Conservation (phyloP, 2,329 filamentous ascomycete species). For the Alternaria ethzedia region DNA sequence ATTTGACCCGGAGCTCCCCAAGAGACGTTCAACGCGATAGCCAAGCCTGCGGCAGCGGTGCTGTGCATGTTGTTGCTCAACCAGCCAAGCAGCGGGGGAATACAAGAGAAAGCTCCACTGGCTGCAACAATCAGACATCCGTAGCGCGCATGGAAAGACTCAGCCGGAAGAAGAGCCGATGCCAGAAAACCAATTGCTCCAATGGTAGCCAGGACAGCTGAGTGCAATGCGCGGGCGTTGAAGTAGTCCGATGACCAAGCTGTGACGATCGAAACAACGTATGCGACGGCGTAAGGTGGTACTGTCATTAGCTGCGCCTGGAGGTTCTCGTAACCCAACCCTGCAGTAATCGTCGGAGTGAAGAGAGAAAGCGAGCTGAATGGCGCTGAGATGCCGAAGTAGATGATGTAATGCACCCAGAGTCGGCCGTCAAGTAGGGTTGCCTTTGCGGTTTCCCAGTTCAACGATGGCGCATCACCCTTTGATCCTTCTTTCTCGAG, state of each 20-base stretch:
- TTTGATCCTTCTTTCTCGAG: constrained; percentile 54
- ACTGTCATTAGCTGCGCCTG: constrained; percentile 71
- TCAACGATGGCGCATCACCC: constrained; percentile 47
- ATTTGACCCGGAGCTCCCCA: constrained; percentile 74
- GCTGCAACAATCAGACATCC: constrained; percentile 72
- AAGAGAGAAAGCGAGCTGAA: constrained; percentile 59
- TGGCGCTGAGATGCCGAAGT: constrained; percentile 32
- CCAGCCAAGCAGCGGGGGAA: constrained; percentile 75
- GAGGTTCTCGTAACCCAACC: constrained; percentile 61
- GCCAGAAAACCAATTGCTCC: constrained; percentile 66
- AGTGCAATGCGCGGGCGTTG: constrained; percentile 56
- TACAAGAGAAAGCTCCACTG: constrained; percentile 70
- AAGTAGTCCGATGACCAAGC: constrained; percentile 29
- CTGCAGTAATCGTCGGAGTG: constrained; percentile 69
- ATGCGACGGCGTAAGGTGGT: constrained; percentile 69
- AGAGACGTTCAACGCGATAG: constrained; percentile 73
- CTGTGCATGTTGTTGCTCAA: constrained; percentile 70
- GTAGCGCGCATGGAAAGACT: constrained; percentile 68
- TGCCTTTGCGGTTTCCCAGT: constrained; percentile 55
- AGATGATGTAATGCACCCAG: constrained; percentile 58
- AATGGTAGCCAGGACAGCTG: constrained; percentile 48
- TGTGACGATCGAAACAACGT: constrained; percentile 54
- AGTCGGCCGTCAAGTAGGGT: constrained; percentile 59
- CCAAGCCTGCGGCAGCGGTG: constrained; percentile 70
- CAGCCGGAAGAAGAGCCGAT: constrained; percentile 67